phyloP scores from a whole-genome alignment of 2,329 filamentous ascomycete genomes.

The Monosporascus sp. region DNA sequence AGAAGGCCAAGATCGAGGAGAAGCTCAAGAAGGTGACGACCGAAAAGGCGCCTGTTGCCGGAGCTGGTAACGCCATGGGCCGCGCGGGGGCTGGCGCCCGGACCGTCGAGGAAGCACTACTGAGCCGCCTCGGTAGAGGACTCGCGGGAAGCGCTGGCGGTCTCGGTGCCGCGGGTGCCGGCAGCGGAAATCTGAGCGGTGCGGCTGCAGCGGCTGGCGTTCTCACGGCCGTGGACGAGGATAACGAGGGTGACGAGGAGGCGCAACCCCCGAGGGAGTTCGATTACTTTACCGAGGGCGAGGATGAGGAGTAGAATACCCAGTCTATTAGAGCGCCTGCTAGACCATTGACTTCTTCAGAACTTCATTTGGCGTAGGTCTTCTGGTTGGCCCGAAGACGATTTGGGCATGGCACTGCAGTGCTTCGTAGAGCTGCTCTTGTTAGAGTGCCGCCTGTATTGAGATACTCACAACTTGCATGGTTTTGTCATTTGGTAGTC shows the following conservation, averaged over 20 bases:
- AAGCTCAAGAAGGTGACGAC: constrained; percentile 78
- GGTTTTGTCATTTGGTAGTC: too few relatives aligned
- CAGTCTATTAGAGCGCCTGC: not conserved
- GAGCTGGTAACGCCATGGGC: constrained; percentile 16
- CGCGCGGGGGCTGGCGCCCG: constrained; percentile 21
- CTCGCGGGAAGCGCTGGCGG: constrained; percentile 5
- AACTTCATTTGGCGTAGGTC: too few relatives aligned
- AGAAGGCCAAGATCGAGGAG: constrained; percentile 79
- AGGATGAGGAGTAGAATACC: constrained; percentile 36
- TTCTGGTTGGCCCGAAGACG: too few relatives aligned
- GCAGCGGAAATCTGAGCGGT: constrained; percentile 33
- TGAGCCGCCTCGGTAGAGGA: constrained; percentile 17
- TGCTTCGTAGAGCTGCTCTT: too few relatives aligned
- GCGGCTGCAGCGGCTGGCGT: constrained; percentile 73
- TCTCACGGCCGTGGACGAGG: constrained; percentile 82
- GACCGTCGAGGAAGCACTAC: constrained; percentile 28
- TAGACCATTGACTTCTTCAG: too few relatives aligned
- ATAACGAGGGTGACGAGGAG: constrained; percentile 68
- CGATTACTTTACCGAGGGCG: constrained; percentile 69
- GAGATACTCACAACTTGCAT: too few relatives aligned
- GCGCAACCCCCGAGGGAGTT: constrained; percentile 66
- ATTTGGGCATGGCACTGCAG: too few relatives aligned
- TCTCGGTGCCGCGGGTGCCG: constrained; percentile 13
- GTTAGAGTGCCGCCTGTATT: too few relatives aligned
- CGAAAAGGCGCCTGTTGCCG: constrained; percentile 55